Base-by-base conservation (phyloP, 352 stramenopile genomes). In the Pythium rhizo-oryzae region DNA sequence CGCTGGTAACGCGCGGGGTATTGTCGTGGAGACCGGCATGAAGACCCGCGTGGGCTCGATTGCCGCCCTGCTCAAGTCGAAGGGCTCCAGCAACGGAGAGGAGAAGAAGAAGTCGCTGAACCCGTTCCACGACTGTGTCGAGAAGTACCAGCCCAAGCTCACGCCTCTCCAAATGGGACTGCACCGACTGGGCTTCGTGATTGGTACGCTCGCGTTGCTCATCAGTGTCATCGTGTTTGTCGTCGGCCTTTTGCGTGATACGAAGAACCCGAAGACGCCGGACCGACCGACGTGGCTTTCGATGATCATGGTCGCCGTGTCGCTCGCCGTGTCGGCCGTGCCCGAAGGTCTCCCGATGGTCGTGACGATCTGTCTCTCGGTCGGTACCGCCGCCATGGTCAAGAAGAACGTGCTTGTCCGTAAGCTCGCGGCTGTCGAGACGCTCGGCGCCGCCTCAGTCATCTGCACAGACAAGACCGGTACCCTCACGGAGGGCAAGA, bases 381-480 rank as follows among this genome's bases (percentile, higher is more conserved):
- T 80, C 0, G 85, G 85, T 18, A 93, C 85, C 12, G 80, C 82
- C 1, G 79, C 83, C 24, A 95, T 96, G 88, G 76, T 89, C 33
- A 79, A 80, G 55, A 86, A 90, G 68, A 80, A 93, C 65, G 87
- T 93, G 43, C 80, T 96, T 0, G 85, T 97, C 4, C 89, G 92
- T 51, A 96, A 97, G 66, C 79, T 97, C 28, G 82, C 89, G 5
- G 83, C 93, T 7, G 80, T 93, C 16, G 79, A 92, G 67, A 92
- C 82, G 33, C 90, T 98, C 57, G 92, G 88, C 18, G 91, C 95
- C 6, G 96, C 93, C 4, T 97, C 92, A 8, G 92, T 98, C 0
- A 96, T 97, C 55, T 98, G 84, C 54, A 92, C 85, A 0, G 96
- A 99, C 76, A 99, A 99, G 81, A 99, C 96, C 0, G 96, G 96